Evolutionary conservation across 495 filamentous ascomycete genomes (phyloP), one percentile per base, ranked within the genome.

Genomic region (Cryomyces minteri): DNA sequence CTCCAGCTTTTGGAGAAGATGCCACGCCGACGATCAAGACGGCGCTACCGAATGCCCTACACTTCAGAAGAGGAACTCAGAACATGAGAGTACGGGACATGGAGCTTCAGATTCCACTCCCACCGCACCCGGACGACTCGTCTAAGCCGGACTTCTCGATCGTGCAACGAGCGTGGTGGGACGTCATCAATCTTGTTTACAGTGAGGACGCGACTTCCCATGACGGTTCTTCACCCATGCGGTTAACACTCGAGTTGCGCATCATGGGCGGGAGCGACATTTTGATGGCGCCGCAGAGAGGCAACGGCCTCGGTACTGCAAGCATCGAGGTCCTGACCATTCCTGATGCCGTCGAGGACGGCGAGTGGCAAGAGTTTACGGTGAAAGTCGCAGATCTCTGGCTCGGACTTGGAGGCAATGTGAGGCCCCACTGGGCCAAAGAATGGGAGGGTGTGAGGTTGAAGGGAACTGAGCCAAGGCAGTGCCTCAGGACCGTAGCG

Each of bases 381-480:
- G 68, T 73, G 51, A 55, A 59, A 25, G 62, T 73, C 10, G 44
- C 61, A 4, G 67, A 70, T 44, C 52, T 56, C 43, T 74, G 70
- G 70, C 66, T 67, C 45, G 59, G 50, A 7, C 62, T 58, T 11
- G 40, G 58, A 34, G 43, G 65, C 34, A 63, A 67, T 37, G 59
- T 65, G 14, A 47, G 71, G 5, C 70, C 71, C 9, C 71, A 74
- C 49, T 71, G 68, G 71, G 71, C 71, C 0, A 74, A 74, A 54
- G 67, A 73, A 46, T 73, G 71, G 71, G 44, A 56, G 38, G 31
- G 12, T 4, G 43, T 58, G 53, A 57, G 25, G 56, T 55, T 51
- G 43, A 43, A 46, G 39, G 57, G 51, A 12, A 56, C 48, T 50
- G 49, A 59, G 2, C 58, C 60, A 51, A 45, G 52, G 3, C 45